phyloP scores from a whole-genome alignment of 1,284 basidiomycete species.

The Caloboletus firmus region DNA sequence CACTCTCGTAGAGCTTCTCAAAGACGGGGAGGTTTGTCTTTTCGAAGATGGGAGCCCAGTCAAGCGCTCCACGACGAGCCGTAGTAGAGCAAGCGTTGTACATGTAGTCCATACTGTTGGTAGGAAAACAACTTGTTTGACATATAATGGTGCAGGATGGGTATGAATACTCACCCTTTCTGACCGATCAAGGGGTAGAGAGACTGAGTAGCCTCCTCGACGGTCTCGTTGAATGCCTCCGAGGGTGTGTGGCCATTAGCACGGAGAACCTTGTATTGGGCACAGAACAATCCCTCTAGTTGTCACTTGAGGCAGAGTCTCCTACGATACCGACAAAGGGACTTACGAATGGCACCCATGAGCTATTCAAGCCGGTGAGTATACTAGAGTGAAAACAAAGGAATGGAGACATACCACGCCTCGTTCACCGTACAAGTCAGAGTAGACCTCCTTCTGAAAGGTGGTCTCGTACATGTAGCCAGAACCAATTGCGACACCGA shows the following conservation, averaged over 20 bases:
- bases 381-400: neutral
- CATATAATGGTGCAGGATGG: neutral
- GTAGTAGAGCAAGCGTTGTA: conserved; percentile 99
- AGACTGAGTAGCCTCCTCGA: conserved; percentile 98
- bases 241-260: conserved; percentile 98
- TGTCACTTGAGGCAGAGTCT: conserved; percentile 17
- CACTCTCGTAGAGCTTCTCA: conserved; percentile 92
- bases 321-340: neutral
- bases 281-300: conserved; percentile 95
- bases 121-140: neutral
- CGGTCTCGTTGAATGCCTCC: conserved; percentile 99
- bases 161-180: conserved; percentile 64
- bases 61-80: conserved; percentile 95
- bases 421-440: conserved; percentile 99
- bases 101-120: conserved; percentile 96
- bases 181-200: conserved; percentile 96
- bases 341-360: conserved; percentile 96
- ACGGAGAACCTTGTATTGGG: conserved; percentile 98
- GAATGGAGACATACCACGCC: conserved; percentile 75
- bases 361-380: conserved; percentile 51
- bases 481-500: conserved; percentile 94
- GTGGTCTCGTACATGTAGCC: conserved; percentile 99
- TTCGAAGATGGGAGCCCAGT: conserved; percentile 99
- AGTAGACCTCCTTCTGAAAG: conserved; percentile 99
- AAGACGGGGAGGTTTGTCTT: conserved; percentile 93